Base-by-base conservation (phyloP, 805 yeast genomes). In the Starmerella roubikii region DNA sequence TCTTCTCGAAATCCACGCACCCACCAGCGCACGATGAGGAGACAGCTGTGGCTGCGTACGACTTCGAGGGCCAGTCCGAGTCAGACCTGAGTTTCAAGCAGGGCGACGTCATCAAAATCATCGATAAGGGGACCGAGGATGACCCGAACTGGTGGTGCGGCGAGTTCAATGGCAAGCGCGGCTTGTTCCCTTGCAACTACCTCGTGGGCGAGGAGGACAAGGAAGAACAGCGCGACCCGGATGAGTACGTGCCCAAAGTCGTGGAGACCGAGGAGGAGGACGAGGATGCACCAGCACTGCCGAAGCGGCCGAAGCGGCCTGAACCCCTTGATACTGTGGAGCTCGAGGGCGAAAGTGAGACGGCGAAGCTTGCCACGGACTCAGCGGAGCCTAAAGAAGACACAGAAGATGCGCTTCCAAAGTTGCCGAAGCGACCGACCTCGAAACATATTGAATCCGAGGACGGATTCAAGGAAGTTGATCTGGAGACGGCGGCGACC, bases 121-220 rank as follows among this genome's bases (percentile, higher is more conserved):
- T 62, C 21, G 61, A 58, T 29, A 51, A 47, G 27, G 61, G 62
- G 12, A 58, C 59, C 20, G 59, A 54, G 32, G 51, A 51, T 11
- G 61, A 57, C 22, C 56, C 58, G 2, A 65, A 65, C 22, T 70
- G 76, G 76, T 71, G 75, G 75, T 57, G 58, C 40, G 74, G 74
- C 12, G 55, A 62, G 8, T 35, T 39, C 20, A 62, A 64, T 32
- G 72, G 71, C 1, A 41, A 47, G 4, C 44, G 50, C 6, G 76
- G 76, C 0, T 44, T 59, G 36, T 65, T 70, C 41, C 76, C 76
- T 3, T 54, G 57, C 25, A 71, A 70, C 39, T 68, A 68, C 46
- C 67, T 68, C 15, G 51, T 15, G 17, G 36, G 22, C 13, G 30
- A 7, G 9, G 22, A 2, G 15, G 23, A 19, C 11, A 18, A 21